phyloP scores from a whole-genome alignment of 169 alveolate genomes.

The Plasmodium chabaudi region DNA sequence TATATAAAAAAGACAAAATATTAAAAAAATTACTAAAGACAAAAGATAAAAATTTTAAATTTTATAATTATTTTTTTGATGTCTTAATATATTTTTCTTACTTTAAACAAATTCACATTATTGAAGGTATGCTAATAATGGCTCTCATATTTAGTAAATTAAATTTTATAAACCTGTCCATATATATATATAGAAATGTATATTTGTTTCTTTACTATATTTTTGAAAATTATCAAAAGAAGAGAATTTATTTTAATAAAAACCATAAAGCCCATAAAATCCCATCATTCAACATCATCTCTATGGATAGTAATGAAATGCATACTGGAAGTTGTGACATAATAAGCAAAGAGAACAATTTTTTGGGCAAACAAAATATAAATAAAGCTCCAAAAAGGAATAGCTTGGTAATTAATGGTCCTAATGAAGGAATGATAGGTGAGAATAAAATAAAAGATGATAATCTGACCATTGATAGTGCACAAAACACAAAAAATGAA shows the following conservation, averaged over 20 bases:
- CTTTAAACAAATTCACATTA: slow-evolving; percentile 57
- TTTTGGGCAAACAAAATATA: neutral
- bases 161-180: slow-evolving; percentile 29
- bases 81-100: slow-evolving; percentile 71
- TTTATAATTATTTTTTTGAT: slow-evolving; percentile 71
- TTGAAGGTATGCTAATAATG: slow-evolving; percentile 59
- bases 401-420: neutral
- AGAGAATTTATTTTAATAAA: slow-evolving; percentile 35
- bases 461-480: neutral
- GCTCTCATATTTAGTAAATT: slow-evolving; percentile 62
- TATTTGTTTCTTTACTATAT: slow-evolving; percentile 58
- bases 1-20: slow-evolving; percentile 52
- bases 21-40: slow-evolving; percentile 20
- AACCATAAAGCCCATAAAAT: slow-evolving; percentile 38
- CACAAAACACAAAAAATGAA: no score
- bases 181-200: slow-evolving; percentile 54
- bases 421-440: neutral
- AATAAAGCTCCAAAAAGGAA: neutral
- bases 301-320: neutral
- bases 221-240: slow-evolving; percentile 62
- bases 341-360: slow-evolving; percentile 1
- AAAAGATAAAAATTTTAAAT: slow-evolving; percentile 51
- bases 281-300: slow-evolving; percentile 18
- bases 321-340: neutral
- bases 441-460: neutral